phyloP scores from a whole-genome alignment of 1,284 basidiomycete species.

The Caloboletus firmus region DNA sequence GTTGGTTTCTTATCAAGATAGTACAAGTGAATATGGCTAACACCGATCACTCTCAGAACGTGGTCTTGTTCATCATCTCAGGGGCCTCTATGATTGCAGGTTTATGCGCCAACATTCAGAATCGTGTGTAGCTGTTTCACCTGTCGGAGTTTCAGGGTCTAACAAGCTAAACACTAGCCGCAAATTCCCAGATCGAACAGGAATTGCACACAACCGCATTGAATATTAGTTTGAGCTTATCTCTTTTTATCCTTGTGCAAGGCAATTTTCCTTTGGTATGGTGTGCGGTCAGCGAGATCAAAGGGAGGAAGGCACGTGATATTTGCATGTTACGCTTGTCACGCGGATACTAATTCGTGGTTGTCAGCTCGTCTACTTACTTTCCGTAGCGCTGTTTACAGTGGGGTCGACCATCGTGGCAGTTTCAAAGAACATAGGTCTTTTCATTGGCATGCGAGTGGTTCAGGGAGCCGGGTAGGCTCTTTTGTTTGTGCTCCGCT shows the following conservation, averaged over 20 bases:
- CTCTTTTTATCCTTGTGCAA: conserved; percentile 77
- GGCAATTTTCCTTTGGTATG: conserved; percentile 68
- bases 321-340: neutral
- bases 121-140: conserved; percentile 46
- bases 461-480: conserved; percentile 64
- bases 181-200: conserved; percentile 66
- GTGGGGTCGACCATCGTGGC: conserved; percentile 67
- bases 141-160: conserved; percentile 10
- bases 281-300: conserved; percentile 76
- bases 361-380: conserved; percentile 62
- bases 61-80: conserved; percentile 56
- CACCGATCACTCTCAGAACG: conserved; percentile 38
- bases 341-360: neutral
- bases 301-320: conserved; percentile 65
- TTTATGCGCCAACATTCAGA: conserved; percentile 67
- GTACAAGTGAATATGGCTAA: neutral
- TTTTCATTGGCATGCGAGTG: conserved; percentile 74
- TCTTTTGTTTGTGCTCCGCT: neutral
- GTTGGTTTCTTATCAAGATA: conserved; percentile 32
- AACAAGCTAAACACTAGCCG: conserved; percentile 41
- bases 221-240: conserved; percentile 73
- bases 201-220: conserved; percentile 66
- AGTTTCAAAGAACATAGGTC: conserved; percentile 56
- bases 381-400: conserved; percentile 60
- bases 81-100: conserved; percentile 71